Evolutionary conservation across 2,329 filamentous ascomycete genomes (phyloP).

Genomic region (Botrytis cinerea): DNA sequence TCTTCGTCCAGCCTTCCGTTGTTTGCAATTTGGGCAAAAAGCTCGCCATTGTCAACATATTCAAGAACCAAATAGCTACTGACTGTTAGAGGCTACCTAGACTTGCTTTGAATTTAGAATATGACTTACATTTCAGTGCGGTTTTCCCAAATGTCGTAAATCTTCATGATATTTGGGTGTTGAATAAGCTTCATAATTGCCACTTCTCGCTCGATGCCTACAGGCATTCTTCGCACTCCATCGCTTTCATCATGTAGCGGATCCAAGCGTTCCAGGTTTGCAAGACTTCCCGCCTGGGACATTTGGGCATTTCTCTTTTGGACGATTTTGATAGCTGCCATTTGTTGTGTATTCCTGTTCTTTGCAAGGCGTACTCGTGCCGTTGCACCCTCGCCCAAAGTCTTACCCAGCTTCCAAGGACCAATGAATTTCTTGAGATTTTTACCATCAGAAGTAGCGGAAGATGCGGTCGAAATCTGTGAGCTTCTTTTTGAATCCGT

Average conservation of each 20-base stretch:
- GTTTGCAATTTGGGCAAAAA: conserved; percentile 80
- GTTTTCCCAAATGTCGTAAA: conserved; percentile 99
- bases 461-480: conserved; percentile 45
- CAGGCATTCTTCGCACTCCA: conserved; percentile 72
- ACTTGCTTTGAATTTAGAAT: neutral
- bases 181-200: conserved; percentile 96
- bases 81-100: conserved; percentile 39
- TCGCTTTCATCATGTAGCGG: conserved; percentile 56
- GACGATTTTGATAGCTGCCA: conserved; percentile 94
- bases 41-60: conserved; percentile 72
- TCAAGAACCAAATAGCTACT: conserved; percentile 92
- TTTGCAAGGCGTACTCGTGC: conserved; percentile 84
- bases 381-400: conserved; percentile 85
- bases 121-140: conserved; percentile 80
- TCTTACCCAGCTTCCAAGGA: conserved; percentile 89
- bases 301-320: conserved; percentile 78
- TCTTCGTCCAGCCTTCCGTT: conserved; percentile 75
- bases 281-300: conserved; percentile 82
- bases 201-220: conserved; percentile 90
- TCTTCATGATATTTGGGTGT: conserved; percentile 89
- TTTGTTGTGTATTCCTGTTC: conserved; percentile 74
- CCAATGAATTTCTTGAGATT: conserved; percentile 73
- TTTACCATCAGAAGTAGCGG: conserved; percentile 41
- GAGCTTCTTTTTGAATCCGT: conserved; percentile 45
- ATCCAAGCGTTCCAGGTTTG: conserved; percentile 76